Evolutionary conservation across 2,329 filamentous ascomycete species (phyloP), one percentile per base, ranked within the genome.

Genomic region (Tolypocladium capitatum): DNA sequence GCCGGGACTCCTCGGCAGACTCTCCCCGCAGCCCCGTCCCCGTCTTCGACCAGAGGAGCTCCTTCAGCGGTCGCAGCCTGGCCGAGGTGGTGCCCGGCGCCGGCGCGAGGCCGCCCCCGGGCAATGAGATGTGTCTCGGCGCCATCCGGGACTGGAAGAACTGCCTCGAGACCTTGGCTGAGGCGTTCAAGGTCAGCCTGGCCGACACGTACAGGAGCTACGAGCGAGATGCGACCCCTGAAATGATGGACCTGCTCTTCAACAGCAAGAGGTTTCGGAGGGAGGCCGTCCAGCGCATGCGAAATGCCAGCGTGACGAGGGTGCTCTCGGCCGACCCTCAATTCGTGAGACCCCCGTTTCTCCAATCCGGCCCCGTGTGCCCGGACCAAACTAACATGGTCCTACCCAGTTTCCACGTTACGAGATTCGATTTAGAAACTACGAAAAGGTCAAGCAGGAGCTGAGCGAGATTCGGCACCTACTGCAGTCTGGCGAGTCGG

Each of bases 391-490:
- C 56, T 42, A 57, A 50, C 48, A 4, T 9, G 13, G 21, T 8
- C 8, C 18, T 27, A 14, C 8, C 2, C 48, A 68, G 60, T 68
- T 73, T 56, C 63, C 65, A 40, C 49, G 65, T 55, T 74, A 72
- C 48, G 70, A 71, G 50, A 67, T 72, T 38, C 66, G 71, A 1
- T 73, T 73, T 43, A 61, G 67, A 27, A 69, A 73, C 47, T 74
- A 69, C 48, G 71, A 74, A 42, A 63, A 58, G 40, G 56, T 73
- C 8, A 68, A 66, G 48, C 60, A 63, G 38, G 70, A 74, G 32
- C 48, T 74, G 11, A 55, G 53, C 11, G 63, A 67, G 1, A 56
- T 71, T 5, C 61, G 63, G 5, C 60, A 62, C n/a, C 57, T 74
- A 0, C 57, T 74, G 2, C 63, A 68, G 16, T 56, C 63, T 1